These are phyloP conservation scores for Pseudonitzschia delicatissima DNA, from an alignment of 108 stramenopile genomes.

Conservation along the genomic window DNA sequence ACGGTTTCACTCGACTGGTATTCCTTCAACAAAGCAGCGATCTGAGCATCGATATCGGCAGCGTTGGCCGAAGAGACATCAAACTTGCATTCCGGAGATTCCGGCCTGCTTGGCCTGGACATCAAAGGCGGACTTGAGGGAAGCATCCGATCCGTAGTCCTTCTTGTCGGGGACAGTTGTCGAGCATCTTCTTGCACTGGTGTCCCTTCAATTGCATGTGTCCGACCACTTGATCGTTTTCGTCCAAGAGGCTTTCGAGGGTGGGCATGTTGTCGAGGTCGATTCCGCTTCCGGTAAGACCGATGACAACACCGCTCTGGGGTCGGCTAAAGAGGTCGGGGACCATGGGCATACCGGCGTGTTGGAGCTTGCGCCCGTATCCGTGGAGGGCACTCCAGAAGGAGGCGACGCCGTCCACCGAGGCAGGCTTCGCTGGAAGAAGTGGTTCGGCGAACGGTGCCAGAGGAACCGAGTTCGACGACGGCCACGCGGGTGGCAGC, in stretches of 20 bases:
- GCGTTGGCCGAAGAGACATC: constrained; percentile 45
- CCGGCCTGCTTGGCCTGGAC: constrained; percentile 30
- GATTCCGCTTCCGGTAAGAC: constrained; percentile 47
- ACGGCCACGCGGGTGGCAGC: constrained; percentile 72
- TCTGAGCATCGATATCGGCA: constrained; percentile 48
- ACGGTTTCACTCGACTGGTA: constrained; percentile 45
- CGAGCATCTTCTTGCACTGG: constrained; percentile 28
- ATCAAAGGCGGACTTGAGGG: constrained; percentile 16
- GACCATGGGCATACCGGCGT: constrained; percentile 79
- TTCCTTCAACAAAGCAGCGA: constrained; percentile 43
- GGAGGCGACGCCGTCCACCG: constrained; percentile 66
- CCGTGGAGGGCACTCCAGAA: constrained; percentile 72
- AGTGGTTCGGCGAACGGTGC: constrained; percentile 62
- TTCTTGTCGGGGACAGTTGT: constrained; percentile 17
- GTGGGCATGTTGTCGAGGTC: constrained; percentile 67
- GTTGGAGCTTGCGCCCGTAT: constrained; percentile 41
- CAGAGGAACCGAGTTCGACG: constrained; percentile 70
- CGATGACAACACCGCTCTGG: constrained; percentile 69
- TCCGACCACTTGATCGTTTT: constrained; percentile 49
- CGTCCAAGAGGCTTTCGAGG: constrained; percentile 34
- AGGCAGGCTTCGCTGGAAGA: constrained; percentile 25
- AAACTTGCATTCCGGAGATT: constrained; percentile 54
- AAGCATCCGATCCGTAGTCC: constrained; percentile 9
- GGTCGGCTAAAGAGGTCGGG: constrained; percentile 77
- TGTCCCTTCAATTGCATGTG: constrained; percentile 53